A percentile compares a stretch with the other conserved stretches of the same genome.
phyloP scores from a whole-genome alignment of 345 rosid genomes.

The Trapa incisa region DNA sequence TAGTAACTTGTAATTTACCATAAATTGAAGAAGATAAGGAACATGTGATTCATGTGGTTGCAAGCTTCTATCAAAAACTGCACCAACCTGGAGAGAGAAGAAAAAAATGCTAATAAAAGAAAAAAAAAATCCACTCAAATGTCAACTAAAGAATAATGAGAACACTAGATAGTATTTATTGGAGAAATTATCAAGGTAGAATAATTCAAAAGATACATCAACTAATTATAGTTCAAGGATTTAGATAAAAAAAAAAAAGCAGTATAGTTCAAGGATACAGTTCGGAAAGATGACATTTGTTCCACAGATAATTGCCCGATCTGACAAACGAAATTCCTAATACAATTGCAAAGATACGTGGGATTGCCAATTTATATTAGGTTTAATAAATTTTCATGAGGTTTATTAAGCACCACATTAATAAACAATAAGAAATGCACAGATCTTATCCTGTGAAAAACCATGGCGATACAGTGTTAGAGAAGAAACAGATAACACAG shows the following conservation, averaged over 20 bases:
- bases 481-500: not conserved
- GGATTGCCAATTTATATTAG: too few relatives aligned
- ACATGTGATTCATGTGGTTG: conserved; percentile 96
- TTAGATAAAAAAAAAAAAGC: not conserved
- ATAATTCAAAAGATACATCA: not conserved
- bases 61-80: conserved; percentile 53
- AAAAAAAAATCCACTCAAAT: not conserved
- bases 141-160: not conserved
- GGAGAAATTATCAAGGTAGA: not conserved
- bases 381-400: too few relatives aligned
- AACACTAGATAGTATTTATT: not conserved
- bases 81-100: conserved; percentile 48
- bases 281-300: not conserved
- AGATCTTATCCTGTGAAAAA: not conserved
- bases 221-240: not conserved
- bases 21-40: conserved; percentile 83
- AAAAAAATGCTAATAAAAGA: not conserved
- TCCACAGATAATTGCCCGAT: not conserved
- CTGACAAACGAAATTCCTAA: not conserved
- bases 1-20: conserved; percentile 31
- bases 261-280: not conserved
- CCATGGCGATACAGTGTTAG: not conserved
- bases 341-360: not conserved
- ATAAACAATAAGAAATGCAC: not conserved
- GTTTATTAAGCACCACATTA: too few relatives aligned